Base-by-base conservation (phyloP, 139 green algal species). In the Chlorella vulgaris region DNA sequence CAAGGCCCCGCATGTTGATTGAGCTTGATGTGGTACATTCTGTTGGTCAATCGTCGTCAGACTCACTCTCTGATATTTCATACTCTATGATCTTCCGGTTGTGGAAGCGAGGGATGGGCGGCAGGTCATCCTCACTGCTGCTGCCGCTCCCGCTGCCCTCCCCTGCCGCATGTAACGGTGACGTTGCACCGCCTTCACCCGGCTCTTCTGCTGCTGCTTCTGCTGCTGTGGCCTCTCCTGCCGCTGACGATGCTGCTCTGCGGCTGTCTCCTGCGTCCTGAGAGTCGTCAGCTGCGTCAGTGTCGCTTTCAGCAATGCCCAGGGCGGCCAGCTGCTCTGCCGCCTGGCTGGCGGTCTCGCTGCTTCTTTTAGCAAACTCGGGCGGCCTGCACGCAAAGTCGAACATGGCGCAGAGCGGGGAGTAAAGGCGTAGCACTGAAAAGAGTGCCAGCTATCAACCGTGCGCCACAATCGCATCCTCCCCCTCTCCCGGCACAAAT, bases 41-140 rank as follows among this genome's bases (percentile, higher is more conserved):
- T n/a, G n/a, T n/a, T n/a, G n/a, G 7, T 71, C 62, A 81, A 0
- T 82, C 65, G 7, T 76, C 50, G 7, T 83, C 77, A 10, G 65
- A 77, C 2, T 86, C 82, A 3, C 35, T 78, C 2, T 86, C 81
- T 10, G 63, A 79, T 7, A 83, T 40, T 28, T 29, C 42, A 28
- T 86, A 86, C 35, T 86, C 74, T 2, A 86, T 63, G 0, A 85
- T 43, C 22, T 82, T 68, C 29, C 84, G 69, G 38, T 88, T 88
- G 28, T 88, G 36, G 53, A 85, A 82, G 10, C 39, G 40, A 13
- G 71, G n/a, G 18, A 88, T 67, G 69, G 79, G 84, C 6, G 84
- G 79, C 31, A 85, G 47, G 38, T 77, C 70, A 28, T 83, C 84
- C 4, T 88, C 84, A 26, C 71, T 80, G 67, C 76, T 86, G 60